These are phyloP conservation scores for Actinomortierella wolfii DNA, from an alignment of 371 early-diverging fungal genomes.

Conservation along the genomic window DNA sequence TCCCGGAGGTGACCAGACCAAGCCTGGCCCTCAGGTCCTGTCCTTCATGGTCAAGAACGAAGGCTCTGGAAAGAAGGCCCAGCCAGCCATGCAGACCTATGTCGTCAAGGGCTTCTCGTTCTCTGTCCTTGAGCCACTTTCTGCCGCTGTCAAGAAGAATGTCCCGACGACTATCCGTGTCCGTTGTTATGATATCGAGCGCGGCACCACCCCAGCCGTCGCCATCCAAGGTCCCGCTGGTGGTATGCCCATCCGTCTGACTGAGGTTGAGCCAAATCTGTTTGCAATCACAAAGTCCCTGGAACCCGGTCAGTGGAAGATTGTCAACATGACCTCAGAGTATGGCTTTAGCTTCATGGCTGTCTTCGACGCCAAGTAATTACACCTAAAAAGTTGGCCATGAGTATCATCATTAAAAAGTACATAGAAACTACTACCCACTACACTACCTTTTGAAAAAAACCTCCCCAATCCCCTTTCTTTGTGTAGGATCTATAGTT, in stretches of 20 bases:
- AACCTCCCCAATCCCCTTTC: no score
- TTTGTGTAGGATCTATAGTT: no score
- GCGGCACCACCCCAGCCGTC: slow-evolving; percentile 27
- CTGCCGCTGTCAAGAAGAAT: slow-evolving; percentile 36
- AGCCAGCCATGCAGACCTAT: slow-evolving; percentile 38
- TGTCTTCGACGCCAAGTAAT: slow-evolving; percentile 42
- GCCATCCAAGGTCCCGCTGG: slow-evolving; percentile 38
- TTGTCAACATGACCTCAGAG: slow-evolving; percentile 45
- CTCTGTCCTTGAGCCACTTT: slow-evolving; percentile 42
- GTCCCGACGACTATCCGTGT: slow-evolving; percentile 26
- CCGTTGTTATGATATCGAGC: slow-evolving; percentile 39
- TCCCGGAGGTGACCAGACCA: slow-evolving; percentile 46
- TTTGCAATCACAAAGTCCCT: slow-evolving; percentile 34
- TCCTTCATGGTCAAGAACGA: slow-evolving; percentile 38
- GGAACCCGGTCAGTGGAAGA: slow-evolving; percentile 34
- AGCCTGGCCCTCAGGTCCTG: slow-evolving; percentile 42
- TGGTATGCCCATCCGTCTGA: slow-evolving; percentile 40
- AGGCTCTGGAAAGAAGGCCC: slow-evolving; percentile 26
- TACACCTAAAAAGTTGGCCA: no score
- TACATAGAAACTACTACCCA: no score
- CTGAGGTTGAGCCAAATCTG: slow-evolving; percentile 28
- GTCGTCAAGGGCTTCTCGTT: slow-evolving; percentile 44
- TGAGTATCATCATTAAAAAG: no score
- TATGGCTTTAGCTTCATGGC: slow-evolving; percentile 46
- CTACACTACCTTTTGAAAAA: no score